phyloP scores from a whole-genome alignment of 495 filamentous ascomycete genomes.

The Daldinia grandis region DNA sequence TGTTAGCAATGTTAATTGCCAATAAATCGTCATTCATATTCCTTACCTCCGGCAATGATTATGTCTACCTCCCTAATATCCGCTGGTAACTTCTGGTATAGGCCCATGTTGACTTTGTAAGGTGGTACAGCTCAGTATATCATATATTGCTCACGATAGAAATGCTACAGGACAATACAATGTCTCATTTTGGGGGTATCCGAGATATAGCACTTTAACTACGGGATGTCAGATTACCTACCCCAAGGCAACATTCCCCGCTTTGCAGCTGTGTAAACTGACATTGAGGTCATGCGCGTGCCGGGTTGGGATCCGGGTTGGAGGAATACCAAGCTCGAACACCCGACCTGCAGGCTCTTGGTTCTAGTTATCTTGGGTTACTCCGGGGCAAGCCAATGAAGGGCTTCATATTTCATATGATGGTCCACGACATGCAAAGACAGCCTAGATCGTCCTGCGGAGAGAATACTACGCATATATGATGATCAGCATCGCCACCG shows the following conservation, averaged over 20 bases:
- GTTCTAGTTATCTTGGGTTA: background rate
- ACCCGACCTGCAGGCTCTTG: background rate
- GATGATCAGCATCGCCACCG: background rate
- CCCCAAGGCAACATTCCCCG: background rate
- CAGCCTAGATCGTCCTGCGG: slow-evolving; percentile 11
- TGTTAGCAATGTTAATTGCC: background rate
- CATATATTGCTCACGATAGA: background rate
- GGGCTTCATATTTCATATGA: slow-evolving; percentile 22
- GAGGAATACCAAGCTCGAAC: background rate
- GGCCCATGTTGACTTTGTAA: background rate
- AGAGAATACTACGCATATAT: slow-evolving; percentile 22
- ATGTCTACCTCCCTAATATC: background rate
- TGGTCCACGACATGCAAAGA: slow-evolving; percentile 17
- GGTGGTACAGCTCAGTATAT: background rate
- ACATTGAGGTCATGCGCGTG: background rate
- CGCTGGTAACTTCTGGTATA: background rate
- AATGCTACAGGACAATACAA: background rate
- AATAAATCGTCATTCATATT: background rate
- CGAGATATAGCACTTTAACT: background rate
- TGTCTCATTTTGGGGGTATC: background rate
- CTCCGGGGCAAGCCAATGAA: background rate
- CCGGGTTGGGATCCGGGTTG: background rate
- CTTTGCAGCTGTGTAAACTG: background rate
- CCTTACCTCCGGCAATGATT: background rate
- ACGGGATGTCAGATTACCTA: background rate